A percentile compares a stretch with the other conserved stretches of the same genome.
Conservation (phyloP, 306 rosid species). For the Dalbergia cochinchinensis region DNA sequence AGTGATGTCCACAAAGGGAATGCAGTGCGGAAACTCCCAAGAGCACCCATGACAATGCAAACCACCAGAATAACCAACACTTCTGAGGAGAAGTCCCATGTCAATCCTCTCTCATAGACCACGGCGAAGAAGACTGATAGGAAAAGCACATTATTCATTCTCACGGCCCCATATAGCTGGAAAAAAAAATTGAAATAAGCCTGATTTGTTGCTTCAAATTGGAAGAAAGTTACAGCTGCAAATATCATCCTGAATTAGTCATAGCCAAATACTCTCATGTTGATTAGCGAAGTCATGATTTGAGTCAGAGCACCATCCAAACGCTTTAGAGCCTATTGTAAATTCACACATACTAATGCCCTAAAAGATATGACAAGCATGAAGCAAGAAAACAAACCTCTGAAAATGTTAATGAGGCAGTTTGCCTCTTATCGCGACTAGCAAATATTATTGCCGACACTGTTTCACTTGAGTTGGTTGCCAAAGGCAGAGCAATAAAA, state of each 20-base stretch:
- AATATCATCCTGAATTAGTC: conserved; percentile 10
- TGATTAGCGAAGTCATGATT: background rate
- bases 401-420: conserved; percentile 88
- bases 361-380: conserved; percentile 4
- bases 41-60: conserved; percentile 73
- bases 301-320: background rate
- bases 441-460: conserved; percentile 87
- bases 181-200: conserved; percentile 16
- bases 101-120: conserved; percentile 76
- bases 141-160: conserved; percentile 94
- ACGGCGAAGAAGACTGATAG: conserved; percentile 90
- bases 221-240: background rate
- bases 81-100: conserved; percentile 94
- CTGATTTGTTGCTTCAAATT: background rate
- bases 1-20: conserved; percentile 93
- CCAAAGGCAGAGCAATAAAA: conserved; percentile 81
- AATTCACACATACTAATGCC: background rate
- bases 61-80: conserved; percentile 84
- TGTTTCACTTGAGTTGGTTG: conserved; percentile 95
- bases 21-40: conserved; percentile 80
- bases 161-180: conserved; percentile 92
- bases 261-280: background rate
- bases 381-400: conserved; percentile 70
- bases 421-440: conserved; percentile 79
- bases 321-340: background rate